Base-by-base conservation (phyloP, 2,329 filamentous ascomycete genomes). In the Alternaria infectoria region DNA sequence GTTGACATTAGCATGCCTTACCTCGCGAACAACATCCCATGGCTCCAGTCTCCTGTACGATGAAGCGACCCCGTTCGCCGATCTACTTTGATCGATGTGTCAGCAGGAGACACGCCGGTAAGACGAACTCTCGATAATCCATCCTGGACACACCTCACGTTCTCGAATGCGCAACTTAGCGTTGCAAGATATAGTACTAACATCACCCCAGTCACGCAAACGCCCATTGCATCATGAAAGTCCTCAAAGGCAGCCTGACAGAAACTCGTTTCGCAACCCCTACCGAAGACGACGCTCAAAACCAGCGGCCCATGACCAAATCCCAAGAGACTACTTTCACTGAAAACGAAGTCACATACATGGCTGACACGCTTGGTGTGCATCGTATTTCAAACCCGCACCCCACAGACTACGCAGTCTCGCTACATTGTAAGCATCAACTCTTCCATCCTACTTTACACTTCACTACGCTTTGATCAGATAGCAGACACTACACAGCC, bases 141-240 rank as follows among this genome's bases (percentile, higher is more conserved):
- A 25, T 6, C 25, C 9, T 25, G 44, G 25, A 36, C 4, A 10
- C 7, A 17, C 8, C 21, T 32, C 40, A 6, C 28, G 13, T 28
- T 25, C 49, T 12, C 12, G 43, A 36, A 25, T 30, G 28, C 10
- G 43, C 30, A n/a, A 19, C 7, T 15, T 19, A 19, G 19, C 45
- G 32, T 17, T 19, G 7, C 17, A 12, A 19, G 26, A 54, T 5
- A 19, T 7, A 5, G 21, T 30, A 65, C 60, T 62, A 17, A 62
- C 56, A 40, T 13, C 36, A 26, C 12, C 23, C 15, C 28, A 80
- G 78, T 62, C 83, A 85, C 70, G 82, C 83, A 46, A 92, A 95
- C 65, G 92, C 93, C 43, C 94, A 97, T 79, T 97, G 94, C 81
- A 84, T 97, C 71, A 97, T 97, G 93, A 97, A 90, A 80, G 89